Conservation (phyloP, 345 rosid species). For the Citrus sp. region DNA sequence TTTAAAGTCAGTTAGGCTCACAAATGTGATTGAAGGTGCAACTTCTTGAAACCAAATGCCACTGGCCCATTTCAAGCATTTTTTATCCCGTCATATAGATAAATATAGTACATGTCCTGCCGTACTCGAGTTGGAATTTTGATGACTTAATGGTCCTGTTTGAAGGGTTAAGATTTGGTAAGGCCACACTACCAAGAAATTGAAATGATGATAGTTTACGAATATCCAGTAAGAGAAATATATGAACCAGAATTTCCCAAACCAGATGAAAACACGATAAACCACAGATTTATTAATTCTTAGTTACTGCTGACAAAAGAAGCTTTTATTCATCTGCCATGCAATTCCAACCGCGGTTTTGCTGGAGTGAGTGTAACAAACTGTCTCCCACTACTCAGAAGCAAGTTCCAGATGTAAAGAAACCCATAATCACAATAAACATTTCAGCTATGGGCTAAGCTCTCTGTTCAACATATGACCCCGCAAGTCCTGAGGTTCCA, state of each 20-base stretch:
- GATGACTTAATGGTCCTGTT: neutral
- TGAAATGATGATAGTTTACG: neutral
- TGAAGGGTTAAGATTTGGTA: neutral
- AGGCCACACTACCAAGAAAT: neutral
- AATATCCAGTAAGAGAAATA: neutral
- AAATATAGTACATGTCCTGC: too few relatives aligned
- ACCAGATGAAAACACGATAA: neutral
- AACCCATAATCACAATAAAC: neutral
- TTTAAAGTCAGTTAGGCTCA: too few relatives aligned
- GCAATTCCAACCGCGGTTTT: slow-evolving; percentile 13
- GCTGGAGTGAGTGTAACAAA: neutral
- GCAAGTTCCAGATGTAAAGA: neutral
- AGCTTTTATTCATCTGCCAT: slow-evolving; percentile 19
- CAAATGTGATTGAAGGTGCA: neutral
- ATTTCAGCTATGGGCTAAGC: slow-evolving; percentile 25
- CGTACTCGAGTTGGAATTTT: too few relatives aligned
- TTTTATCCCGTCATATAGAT: too few relatives aligned
- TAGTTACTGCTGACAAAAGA: slow-evolving; percentile 8
- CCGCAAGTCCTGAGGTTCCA: slow-evolving; percentile 89
- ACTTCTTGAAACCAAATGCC: neutral
- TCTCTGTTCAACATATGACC: slow-evolving; percentile 87
- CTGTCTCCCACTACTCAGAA: neutral
- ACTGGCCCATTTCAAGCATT: neutral
- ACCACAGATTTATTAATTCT: neutral
- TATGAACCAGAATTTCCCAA: neutral